Evolutionary conservation across 2,329 filamentous ascomycete species (phyloP), one percentile per base, ranked within the genome.

Genomic region (Hymenoscyphus repandus): DNA sequence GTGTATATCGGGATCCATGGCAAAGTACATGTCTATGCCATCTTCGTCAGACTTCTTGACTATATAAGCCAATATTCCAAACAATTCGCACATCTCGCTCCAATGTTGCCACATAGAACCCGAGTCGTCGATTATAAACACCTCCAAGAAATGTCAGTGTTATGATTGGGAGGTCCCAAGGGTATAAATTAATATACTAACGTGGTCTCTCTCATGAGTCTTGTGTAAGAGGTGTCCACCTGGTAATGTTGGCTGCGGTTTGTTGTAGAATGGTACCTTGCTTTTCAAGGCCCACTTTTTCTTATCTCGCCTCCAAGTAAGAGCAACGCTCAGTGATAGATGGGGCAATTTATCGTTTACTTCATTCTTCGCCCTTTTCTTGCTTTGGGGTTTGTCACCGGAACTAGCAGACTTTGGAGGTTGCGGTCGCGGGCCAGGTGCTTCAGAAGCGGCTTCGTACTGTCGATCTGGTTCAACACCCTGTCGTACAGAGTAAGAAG

Each of bases 61-160:
- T 13, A 57, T 44, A 31, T 52, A 57, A 15, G 54, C 39, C 6
- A 57, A n/a, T n/a, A 51, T 43, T n/a, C 39, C 44, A 7, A 57
- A 39, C 6, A 57, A 15, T 32, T 30, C 13, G 12, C 9, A 32
- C 31, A 54, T 33, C 3, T 57, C 47, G 5, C 44, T 27, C 51
- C 52, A 52, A 31, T 57, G 43, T 10, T 20, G 10, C 6, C n/a
- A 33, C 54, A 57, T 57, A 2, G 51, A 47, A 10, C 2, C 12
- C 2, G 49, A 38, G 43, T 57, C 49, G 33, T 57, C 52, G n/a
- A 54, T 46, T 12, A 57, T 38, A 7, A 57, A 50, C 9, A 57
- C 49, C 54, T 56, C 34, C 18, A 17, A 17, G 38, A 17, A 11
- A 40, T 27, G 13, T 40, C 34, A 37, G 34, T 37, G 4, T 37